These are phyloP conservation scores for Salix caprea DNA, from an alignment of 345 rosid genomes.

Conservation along the genomic window DNA sequence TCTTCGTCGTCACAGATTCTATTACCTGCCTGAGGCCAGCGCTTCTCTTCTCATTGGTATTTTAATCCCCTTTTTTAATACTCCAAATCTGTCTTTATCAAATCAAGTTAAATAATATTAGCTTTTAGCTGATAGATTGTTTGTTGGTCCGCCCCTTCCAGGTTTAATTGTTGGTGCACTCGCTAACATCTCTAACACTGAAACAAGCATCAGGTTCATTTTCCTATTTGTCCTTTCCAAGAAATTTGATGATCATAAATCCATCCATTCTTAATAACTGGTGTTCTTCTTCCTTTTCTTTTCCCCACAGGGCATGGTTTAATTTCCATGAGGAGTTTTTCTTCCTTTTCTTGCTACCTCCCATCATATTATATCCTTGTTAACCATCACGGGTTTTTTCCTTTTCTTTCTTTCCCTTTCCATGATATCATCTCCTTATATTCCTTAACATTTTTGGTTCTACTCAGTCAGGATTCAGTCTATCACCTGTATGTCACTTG, in stretches of 20 bases:
- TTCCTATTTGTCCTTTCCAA: slow-evolving; percentile 11
- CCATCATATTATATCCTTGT: slow-evolving; percentile 92
- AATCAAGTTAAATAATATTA: background rate
- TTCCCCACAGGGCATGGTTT: slow-evolving; percentile 76
- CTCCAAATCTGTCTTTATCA: background rate
- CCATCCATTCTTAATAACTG: too few relatives aligned
- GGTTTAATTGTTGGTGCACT: slow-evolving; percentile 88
- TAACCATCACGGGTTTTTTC: background rate
- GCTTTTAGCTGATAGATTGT: background rate
- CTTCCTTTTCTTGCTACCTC: slow-evolving; percentile 90
- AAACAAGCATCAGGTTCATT: slow-evolving; percentile 74
- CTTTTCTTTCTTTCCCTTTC: background rate
- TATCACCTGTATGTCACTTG: slow-evolving; percentile 67
- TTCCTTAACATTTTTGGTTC: slow-evolving; percentile 49
- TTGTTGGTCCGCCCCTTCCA: slow-evolving; percentile 18
- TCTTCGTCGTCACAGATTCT: slow-evolving; percentile 92
- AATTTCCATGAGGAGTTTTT: slow-evolving; percentile 97
- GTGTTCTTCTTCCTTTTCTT: background rate
- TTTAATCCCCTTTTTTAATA: background rate
- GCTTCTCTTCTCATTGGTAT: slow-evolving; percentile 95
- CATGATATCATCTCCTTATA: slow-evolving; percentile 4
- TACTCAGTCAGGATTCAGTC: slow-evolving; percentile 96
- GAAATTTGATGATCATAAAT: too few relatives aligned
- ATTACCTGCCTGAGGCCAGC: slow-evolving; percentile 96
- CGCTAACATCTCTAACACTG: slow-evolving; percentile 86